These are phyloP conservation scores for Myriangium duriaei DNA, from an alignment of 2,329 filamentous ascomycete species.

Conservation along the genomic window DNA sequence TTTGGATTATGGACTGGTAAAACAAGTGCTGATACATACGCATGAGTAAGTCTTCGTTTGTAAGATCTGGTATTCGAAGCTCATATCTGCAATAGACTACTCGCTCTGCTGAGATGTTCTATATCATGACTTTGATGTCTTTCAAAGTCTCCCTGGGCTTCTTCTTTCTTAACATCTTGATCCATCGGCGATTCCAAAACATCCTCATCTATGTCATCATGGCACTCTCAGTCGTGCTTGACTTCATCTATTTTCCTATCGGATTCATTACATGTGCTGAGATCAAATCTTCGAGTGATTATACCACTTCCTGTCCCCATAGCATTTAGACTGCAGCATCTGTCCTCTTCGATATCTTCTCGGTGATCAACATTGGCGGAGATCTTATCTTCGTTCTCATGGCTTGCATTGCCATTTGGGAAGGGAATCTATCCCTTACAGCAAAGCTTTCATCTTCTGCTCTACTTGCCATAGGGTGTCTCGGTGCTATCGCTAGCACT, in stretches of 20 bases:
- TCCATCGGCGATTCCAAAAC: slow-evolving; percentile 29
- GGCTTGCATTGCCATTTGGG: slow-evolving; percentile 25
- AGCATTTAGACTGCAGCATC: slow-evolving; percentile 7
- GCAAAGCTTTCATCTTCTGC: slow-evolving; percentile 2
- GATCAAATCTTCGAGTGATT: slow-evolving; percentile 32
- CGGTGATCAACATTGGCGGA: slow-evolving; percentile 23
- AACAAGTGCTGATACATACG: too few relatives aligned
- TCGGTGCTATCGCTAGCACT: slow-evolving; percentile 1
- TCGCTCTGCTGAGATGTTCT: slow-evolving; percentile 25
- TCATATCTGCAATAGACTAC: too few relatives aligned
- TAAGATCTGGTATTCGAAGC: too few relatives aligned
- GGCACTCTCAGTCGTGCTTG: slow-evolving; percentile 28
- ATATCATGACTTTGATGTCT: slow-evolving; percentile 33
- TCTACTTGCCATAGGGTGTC: slow-evolving; percentile 3
- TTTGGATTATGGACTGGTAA: slow-evolving; percentile 1
- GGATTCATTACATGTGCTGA: slow-evolving; percentile 36
- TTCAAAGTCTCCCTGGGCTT: slow-evolving; percentile 38
- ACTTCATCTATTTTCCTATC: slow-evolving; percentile 36
- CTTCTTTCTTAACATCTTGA: slow-evolving; percentile 36
- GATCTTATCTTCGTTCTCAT: slow-evolving; percentile 26
- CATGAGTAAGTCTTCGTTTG: too few relatives aligned
- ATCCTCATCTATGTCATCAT: slow-evolving; percentile 33
- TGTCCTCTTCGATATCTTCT: slow-evolving; percentile 10
- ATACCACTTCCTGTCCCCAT: slow-evolving; percentile 13
- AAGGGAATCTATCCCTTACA: slow-evolving; percentile 9